Evolutionary conservation across 768 basidiomycete genomes (phyloP).

Genomic region (Trametes meyenii): DNA sequence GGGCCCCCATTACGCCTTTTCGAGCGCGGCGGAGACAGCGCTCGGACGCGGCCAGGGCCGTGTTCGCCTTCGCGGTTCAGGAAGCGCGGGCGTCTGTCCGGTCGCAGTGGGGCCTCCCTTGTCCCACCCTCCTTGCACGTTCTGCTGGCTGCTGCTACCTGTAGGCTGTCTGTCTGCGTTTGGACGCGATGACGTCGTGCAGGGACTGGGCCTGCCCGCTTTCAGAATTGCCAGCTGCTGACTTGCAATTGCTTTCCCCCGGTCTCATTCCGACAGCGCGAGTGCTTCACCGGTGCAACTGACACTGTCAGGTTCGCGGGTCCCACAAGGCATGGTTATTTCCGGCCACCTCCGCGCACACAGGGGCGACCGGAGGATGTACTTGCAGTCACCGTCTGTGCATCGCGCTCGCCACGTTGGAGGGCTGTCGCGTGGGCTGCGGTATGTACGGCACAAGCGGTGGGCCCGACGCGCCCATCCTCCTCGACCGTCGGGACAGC

Average conservation of each 20-base stretch:
- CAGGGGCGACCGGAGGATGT: no score
- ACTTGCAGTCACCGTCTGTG: no score
- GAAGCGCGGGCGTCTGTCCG: background rate
- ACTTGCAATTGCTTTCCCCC: background rate
- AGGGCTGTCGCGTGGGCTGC: no score
- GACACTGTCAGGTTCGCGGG: background rate
- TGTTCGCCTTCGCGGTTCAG: background rate
- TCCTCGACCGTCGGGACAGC: constrained; percentile 17
- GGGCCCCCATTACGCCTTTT: constrained; percentile 5
- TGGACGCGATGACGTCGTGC: constrained; percentile 1
- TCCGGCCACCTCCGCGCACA: no score
- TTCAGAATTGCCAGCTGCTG: background rate
- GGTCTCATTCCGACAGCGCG: background rate
- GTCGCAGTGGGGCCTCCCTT: background rate
- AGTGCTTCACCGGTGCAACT: background rate
- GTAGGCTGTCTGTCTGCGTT: background rate
- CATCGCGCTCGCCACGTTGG: no score
- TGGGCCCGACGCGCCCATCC: background rate
- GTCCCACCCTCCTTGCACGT: background rate
- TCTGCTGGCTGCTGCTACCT: background rate
- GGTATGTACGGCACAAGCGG: no score
- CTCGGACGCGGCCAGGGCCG: background rate
- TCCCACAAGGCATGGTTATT: no score
- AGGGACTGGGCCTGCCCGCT: no score
- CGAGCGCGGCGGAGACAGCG: background rate